phyloP scores from a whole-genome alignment of 2,329 filamentous ascomycete species.

The Magnaporthales sp. region DNA sequence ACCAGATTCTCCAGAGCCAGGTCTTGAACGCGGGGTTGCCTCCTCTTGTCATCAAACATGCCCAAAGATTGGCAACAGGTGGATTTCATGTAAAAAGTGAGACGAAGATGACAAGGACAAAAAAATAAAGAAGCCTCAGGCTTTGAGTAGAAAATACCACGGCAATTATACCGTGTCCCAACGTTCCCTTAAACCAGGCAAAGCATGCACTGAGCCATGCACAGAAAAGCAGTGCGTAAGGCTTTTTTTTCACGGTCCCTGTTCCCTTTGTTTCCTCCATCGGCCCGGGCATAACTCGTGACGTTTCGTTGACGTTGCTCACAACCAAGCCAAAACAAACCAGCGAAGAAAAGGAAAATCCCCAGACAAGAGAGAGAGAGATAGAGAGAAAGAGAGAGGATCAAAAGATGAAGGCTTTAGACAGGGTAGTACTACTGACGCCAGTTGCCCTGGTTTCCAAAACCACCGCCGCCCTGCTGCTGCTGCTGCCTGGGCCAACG shows the following conservation, averaged over 20 bases:
- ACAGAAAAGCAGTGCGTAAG: neutral
- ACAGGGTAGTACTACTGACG: neutral
- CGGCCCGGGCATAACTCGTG: neutral
- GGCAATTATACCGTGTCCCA: neutral
- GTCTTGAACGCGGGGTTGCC: neutral
- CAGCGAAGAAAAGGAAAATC: neutral
- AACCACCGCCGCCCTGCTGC: neutral
- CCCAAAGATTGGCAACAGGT: neutral
- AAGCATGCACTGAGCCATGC: neutral
- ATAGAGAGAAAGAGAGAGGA: neutral
- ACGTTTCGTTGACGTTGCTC: neutral
- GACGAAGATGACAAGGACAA: neutral
- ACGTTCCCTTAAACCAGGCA: neutral
- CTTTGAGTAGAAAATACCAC: neutral
- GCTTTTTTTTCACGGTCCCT: neutral
- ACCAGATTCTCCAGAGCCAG: neutral
- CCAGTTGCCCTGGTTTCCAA: neutral
- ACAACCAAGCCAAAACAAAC: neutral
- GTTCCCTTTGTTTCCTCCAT: neutral
- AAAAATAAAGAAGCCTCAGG: neutral
- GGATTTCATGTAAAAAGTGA: neutral
- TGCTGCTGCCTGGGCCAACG: slow-evolving; percentile 1
- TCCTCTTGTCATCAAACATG: neutral
- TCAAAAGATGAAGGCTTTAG: neutral
- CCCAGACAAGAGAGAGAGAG: neutral